Base-by-base conservation (phyloP, 1,284 basidiomycete species). In the Inonotus obliquus region DNA sequence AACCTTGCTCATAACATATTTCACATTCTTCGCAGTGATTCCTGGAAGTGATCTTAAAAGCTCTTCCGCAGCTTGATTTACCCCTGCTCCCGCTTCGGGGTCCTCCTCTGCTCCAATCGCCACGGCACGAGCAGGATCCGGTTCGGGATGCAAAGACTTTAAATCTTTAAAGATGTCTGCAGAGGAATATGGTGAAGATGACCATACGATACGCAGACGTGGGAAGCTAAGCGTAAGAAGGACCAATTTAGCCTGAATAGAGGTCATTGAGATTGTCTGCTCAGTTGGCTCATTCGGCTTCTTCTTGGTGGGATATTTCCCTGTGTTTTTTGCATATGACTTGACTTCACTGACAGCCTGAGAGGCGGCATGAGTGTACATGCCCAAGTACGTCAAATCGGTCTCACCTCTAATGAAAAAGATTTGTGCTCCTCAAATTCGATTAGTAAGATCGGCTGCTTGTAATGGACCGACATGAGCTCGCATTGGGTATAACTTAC, bases 351-450 rank as follows among this genome's bases (percentile, higher is more conserved):
- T 77, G 19, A 86, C 76, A 1, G 79, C 77, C 85, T 88, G 63
- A 35, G 59, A 62, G 58, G 14, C 14, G 51, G 53, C 4, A 17
- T 67, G 54, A 19, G 60, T 55, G 53, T 54, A 52, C 13, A 51
- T 11, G 7, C 39, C 23, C n/a, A 44, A 23, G 25, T 25, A 25
- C 35, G 41, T 29, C 17, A 29, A 4, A 35, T 17, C 35, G 51
- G 1, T 13, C 57, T 11, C 69, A 92, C 94, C 73, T 93, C 87
- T 13, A 98, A 79, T 0, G 93, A 92, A 73, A 98, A 99, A 0
- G 93, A 87, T 69, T 96, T 97, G 73, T 97, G 91, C 74, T 98
- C 94, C 69, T 98, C 96, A 67, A 99, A 99, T 71, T 99, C 96
- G 69, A 99, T 98, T n/a, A 99, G 80, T 14, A 99, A 77, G 59